phyloP scores from a whole-genome alignment of 257 asterid species.

The Forsythia suspensa region DNA sequence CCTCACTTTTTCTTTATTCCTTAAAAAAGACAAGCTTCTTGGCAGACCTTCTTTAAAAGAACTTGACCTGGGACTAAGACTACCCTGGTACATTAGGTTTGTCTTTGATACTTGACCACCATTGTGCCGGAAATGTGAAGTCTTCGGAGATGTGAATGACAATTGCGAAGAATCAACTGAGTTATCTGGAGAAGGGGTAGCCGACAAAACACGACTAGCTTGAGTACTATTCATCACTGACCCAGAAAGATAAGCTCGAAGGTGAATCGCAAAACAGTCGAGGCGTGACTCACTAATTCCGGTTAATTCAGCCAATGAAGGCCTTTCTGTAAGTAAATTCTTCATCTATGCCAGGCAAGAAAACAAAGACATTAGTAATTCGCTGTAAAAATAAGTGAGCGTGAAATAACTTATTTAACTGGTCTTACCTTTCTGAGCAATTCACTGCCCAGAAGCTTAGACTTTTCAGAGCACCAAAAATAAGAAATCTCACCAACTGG shows the following conservation, averaged over 20 bases:
- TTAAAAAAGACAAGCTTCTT: constrained; percentile 49
- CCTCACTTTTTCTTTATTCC: constrained; percentile 52
- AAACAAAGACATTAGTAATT: constrained; percentile 5
- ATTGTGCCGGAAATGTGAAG: constrained; percentile 42
- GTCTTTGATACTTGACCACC: constrained; percentile 49
- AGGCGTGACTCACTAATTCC: constrained; percentile 86
- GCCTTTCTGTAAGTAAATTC: constrained; percentile 70
- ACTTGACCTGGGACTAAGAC: constrained; percentile 69
- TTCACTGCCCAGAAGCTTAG: constrained; percentile 70
- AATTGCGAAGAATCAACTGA: constrained; percentile 45
- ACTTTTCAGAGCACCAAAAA: constrained; percentile 90
- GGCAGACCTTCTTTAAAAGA: constrained; percentile 59
- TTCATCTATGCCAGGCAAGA: constrained; percentile 57
- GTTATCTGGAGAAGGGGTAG: constrained; percentile 32
- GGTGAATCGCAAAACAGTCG: constrained; percentile 66
- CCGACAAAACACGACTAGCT: constrained; percentile 25
- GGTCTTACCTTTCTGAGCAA: constrained; percentile 67
- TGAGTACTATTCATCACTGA: constrained; percentile 43
- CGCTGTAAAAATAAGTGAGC: neutral
- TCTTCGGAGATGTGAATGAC: constrained; percentile 37
- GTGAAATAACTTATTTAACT: neutral
- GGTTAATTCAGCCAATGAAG: constrained; percentile 77
- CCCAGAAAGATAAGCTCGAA: constrained; percentile 76
- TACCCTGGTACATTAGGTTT: constrained; percentile 44
- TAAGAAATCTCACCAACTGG: constrained; percentile 44